phyloP scores from a whole-genome alignment of 139 green algal species.

The Chlorella sp. region DNA sequence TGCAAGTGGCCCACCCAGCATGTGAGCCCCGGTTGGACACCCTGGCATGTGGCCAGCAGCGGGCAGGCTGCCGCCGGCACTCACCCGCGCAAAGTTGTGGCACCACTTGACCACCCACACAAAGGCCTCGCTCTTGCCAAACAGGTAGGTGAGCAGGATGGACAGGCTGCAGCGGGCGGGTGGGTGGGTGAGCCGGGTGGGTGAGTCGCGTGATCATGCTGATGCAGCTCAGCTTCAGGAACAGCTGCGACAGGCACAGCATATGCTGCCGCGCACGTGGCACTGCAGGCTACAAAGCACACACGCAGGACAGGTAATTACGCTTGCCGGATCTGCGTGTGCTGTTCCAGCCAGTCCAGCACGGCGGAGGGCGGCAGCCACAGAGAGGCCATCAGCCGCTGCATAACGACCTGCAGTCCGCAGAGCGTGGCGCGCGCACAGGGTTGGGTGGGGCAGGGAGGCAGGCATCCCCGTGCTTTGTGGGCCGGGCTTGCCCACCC shows the following conservation, averaged over 20 bases:
- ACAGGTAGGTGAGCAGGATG: slow-evolving; percentile 87
- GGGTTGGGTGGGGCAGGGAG: background rate
- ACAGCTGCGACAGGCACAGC: too few relatives aligned
- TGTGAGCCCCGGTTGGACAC: too few relatives aligned
- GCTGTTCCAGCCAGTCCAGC: slow-evolving; percentile 82
- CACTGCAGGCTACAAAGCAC: too few relatives aligned
- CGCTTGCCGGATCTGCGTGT: slow-evolving; percentile 60
- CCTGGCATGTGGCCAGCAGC: background rate
- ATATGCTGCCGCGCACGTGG: too few relatives aligned
- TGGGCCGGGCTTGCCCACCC: background rate
- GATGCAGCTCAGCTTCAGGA: too few relatives aligned
- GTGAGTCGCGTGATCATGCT: too few relatives aligned
- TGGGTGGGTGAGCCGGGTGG: too few relatives aligned
- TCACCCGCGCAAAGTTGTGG: slow-evolving; percentile 29
- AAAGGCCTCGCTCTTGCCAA: slow-evolving; percentile 75
- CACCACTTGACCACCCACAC: slow-evolving; percentile 56
- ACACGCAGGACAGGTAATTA: too few relatives aligned
- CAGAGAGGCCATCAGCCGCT: slow-evolving; percentile 40
- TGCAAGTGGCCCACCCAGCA: too few relatives aligned
- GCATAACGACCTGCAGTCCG: slow-evolving; percentile 42
- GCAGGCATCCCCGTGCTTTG: background rate
- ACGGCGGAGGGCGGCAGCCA: slow-evolving; percentile 62
- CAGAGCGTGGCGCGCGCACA: background rate
- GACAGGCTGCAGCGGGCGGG: slow-evolving; percentile 50
- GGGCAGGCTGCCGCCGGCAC: too few relatives aligned